Percentiles rank a stretch among this genome's conserved stretches.
phyloP scores from a whole-genome alignment of 2,329 filamentous ascomycete species.

The Diaporthe ampelina region DNA sequence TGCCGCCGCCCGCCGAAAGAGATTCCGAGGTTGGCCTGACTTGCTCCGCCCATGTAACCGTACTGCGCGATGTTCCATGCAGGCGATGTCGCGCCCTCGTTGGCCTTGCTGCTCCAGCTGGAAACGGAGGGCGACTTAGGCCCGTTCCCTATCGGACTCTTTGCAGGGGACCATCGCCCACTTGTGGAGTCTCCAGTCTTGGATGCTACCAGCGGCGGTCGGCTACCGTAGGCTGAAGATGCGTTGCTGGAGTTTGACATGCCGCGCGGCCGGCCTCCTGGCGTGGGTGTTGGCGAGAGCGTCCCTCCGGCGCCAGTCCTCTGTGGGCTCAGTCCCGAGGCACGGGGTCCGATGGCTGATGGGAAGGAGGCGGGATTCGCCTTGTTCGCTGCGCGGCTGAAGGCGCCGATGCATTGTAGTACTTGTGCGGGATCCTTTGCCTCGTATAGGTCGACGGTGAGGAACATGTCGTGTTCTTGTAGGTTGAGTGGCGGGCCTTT shows the following conservation, averaged over 20 bases:
- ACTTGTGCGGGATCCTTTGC: conserved; percentile 97
- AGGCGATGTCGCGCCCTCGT: conserved; percentile 84
- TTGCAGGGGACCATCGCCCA: conserved; percentile 74
- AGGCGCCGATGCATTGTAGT: conserved; percentile 90
- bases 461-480: conserved; percentile 93
- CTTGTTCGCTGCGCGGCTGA: conserved; percentile 86
- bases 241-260: conserved; percentile 71
- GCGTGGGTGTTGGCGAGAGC: conserved; percentile 62
- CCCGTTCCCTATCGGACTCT: conserved; percentile 66
- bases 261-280: conserved; percentile 60
- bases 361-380: conserved; percentile 82
- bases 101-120: conserved; percentile 89
- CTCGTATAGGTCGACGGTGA: conserved; percentile 97
- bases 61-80: conserved; percentile 99
- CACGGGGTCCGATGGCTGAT: conserved; percentile 80
- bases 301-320: conserved; percentile 62
- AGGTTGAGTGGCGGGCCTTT: conserved; percentile 87
- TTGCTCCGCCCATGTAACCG: conserved; percentile 97
- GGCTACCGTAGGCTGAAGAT: conserved; percentile 62
- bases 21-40: conserved; percentile 94
- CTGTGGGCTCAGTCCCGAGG: conserved; percentile 74
- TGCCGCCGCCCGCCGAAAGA: conserved; percentile 92
- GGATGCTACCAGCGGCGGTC: conserved; percentile 59
- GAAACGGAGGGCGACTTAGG: conserved; percentile 71
- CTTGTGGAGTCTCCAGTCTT: conserved; percentile 68